These are phyloP conservation scores for Macaranga tanarius DNA, from an alignment of 441 rosid species.

Conservation along the genomic window DNA sequence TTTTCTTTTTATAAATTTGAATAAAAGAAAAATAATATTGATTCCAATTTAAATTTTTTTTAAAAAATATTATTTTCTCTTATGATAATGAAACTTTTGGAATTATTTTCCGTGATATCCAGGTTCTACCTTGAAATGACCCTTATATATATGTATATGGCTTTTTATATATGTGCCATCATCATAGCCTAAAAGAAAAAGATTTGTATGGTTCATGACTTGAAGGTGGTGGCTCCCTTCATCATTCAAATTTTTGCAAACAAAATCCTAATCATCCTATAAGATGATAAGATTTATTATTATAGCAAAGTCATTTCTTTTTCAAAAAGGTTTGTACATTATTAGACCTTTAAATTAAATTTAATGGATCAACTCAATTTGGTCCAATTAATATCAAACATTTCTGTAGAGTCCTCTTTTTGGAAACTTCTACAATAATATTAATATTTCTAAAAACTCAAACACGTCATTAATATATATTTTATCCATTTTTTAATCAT, in stretches of 20 bases:
- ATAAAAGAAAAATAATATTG: no score
- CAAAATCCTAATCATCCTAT: no score
- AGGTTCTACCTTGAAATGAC: slow-evolving; percentile 11
- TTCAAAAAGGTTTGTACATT: background rate
- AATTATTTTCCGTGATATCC: slow-evolving; percentile 14
- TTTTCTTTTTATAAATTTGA: background rate
- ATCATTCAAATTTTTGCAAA: background rate
- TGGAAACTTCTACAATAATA: no score
- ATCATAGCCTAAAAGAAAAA: background rate
- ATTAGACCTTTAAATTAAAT: no score
- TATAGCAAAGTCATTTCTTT: background rate
- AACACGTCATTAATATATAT: no score
- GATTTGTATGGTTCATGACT: slow-evolving; percentile 1
- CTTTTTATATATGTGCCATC: background rate
- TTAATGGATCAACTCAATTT: background rate
- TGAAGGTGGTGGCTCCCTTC: background rate
- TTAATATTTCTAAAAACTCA: no score
- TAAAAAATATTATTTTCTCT: no score
- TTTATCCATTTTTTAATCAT: no score
- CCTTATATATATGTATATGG: background rate
- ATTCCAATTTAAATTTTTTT: no score
- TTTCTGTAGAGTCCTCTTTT: no score
- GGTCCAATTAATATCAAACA: background rate
- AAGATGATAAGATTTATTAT: no score
- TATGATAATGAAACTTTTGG: slow-evolving; percentile 7